These are phyloP conservation scores for Testicularia cyperi DNA, from an alignment of 1,284 basidiomycete genomes.

Conservation along the genomic window DNA sequence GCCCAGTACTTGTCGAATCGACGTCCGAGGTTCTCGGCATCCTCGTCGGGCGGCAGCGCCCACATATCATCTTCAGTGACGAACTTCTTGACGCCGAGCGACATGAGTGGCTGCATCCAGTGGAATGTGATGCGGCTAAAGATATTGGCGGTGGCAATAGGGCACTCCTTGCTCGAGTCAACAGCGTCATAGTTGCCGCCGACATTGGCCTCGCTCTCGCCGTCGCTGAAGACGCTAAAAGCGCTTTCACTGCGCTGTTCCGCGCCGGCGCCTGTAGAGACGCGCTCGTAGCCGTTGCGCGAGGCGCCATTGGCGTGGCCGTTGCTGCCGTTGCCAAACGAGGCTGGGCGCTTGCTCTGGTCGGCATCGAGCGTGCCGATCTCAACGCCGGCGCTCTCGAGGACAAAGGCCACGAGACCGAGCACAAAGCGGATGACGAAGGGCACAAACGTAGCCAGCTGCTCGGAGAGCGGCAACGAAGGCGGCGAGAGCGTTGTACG, in stretches of 20 bases:
- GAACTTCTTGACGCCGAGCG: conserved; percentile 71
- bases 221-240: conserved; percentile 38
- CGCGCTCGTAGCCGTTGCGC: conserved; percentile 16
- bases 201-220: conserved; percentile 54
- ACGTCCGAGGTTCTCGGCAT: conserved; percentile 67
- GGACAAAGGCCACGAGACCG: conserved; percentile 36
- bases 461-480: conserved; percentile 26
- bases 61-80: conserved; percentile 80
- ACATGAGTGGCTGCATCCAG: conserved; percentile 76
- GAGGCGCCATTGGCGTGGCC: conserved; percentile 9
- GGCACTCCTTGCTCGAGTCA: conserved; percentile 66
- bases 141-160: conserved; percentile 65
- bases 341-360: conserved; percentile 1
- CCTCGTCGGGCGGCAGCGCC: conserved; percentile 68
- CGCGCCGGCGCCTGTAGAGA: too few species aligned
- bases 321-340: background rate
- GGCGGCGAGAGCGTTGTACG: conserved; percentile 40
- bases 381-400: conserved; percentile 52
- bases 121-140: conserved; percentile 66
- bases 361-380: conserved; percentile 18
- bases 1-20: conserved; percentile 70
- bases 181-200: conserved; percentile 66
- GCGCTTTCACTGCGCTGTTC: conserved; percentile 28
- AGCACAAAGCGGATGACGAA: conserved; percentile 40
- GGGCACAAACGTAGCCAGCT: conserved; percentile 40